Evolutionary conservation across 768 basidiomycete genomes (phyloP), one percentile per base, ranked within the genome.

Genomic region (Hygrophorus pudorinus): DNA sequence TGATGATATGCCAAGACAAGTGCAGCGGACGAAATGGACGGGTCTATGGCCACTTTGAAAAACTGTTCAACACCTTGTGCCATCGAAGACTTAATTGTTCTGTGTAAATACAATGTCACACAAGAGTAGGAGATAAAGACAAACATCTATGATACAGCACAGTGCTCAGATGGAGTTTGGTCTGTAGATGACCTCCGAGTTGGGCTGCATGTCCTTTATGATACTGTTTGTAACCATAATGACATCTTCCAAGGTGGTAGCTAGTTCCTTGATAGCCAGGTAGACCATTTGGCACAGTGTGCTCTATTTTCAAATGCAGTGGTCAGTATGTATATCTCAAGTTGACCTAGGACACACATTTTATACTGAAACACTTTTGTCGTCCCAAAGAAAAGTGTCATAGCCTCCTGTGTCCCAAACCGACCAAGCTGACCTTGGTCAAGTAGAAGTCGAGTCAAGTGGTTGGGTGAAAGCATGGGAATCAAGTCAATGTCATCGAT

Each of bases 191-290:
- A n/a, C n/a, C n/a, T n/a, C n/a, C n/a, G n/a, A n/a, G n/a, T n/a
- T n/a, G n/a, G n/a, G n/a, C n/a, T n/a, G n/a, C n/a, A n/a, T n/a
- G n/a, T n/a, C n/a, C n/a, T n/a, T n/a, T n/a, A n/a, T n/a, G n/a
- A n/a, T n/a, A n/a, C n/a, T n/a, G n/a, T n/a, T 88, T 8, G 96
- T 99, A 50, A 97, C 93, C 91, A 99, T 99, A 54, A 99, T 94
- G 21, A 98, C 91, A 71, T 98, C 94, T 63, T 99, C 92, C 12
- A 96, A 90, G 13, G 85, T 84, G 29, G 78, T 81, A 20, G n/a
- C n/a, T n/a, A n/a, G n/a, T n/a, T n/a, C n/a, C n/a, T n/a, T n/a
- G n/a, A n/a, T n/a, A n/a, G n/a, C n/a, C n/a, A n/a, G n/a, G n/a
- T n/a, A n/a, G n/a, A n/a, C n/a, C n/a, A n/a, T n/a, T n/a, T n/a